phyloP scores from a whole-genome alignment of 305 asterid species.

The Rubia peregrina region DNA sequence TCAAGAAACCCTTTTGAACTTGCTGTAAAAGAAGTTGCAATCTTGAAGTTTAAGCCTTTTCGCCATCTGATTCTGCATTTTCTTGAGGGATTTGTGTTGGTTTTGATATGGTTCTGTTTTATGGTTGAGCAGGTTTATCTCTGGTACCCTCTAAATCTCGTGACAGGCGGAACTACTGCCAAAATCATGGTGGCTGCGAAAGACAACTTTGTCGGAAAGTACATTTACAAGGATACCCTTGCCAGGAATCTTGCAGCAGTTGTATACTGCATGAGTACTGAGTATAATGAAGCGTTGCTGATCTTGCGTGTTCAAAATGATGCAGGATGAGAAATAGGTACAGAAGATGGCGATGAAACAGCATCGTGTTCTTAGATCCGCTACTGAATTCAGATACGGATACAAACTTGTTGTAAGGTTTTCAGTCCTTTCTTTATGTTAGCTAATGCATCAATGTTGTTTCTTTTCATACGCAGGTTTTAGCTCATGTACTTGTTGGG shows the following conservation, averaged over 20 bases:
- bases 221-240: slow-evolving; percentile 88
- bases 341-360: slow-evolving; percentile 73
- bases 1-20: not conserved
- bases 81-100: slow-evolving; percentile 5
- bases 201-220: slow-evolving; percentile 90
- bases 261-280: slow-evolving; percentile 29
- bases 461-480: not conserved
- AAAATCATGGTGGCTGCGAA: slow-evolving; percentile 95
- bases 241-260: slow-evolving; percentile 95
- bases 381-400: slow-evolving; percentile 86
- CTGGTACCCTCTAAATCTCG: slow-evolving; percentile 88
- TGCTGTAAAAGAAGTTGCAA: not conserved
- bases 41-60: not conserved
- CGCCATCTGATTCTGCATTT: not conserved
- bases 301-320: slow-evolving; percentile 8
- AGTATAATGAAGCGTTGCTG: not conserved
- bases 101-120: slow-evolving; percentile 17
- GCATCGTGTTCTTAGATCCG: slow-evolving; percentile 66
- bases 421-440: slow-evolving; percentile 18
- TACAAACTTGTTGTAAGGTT: slow-evolving; percentile 88
- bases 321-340: slow-evolving; percentile 88
- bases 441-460: not conserved
- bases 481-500: not conserved
- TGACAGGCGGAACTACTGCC: slow-evolving; percentile 96
- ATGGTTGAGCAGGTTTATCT: slow-evolving; percentile 67